phyloP scores from a whole-genome alignment of 2,329 filamentous ascomycete genomes.

The Rasamsonia emersonii region DNA sequence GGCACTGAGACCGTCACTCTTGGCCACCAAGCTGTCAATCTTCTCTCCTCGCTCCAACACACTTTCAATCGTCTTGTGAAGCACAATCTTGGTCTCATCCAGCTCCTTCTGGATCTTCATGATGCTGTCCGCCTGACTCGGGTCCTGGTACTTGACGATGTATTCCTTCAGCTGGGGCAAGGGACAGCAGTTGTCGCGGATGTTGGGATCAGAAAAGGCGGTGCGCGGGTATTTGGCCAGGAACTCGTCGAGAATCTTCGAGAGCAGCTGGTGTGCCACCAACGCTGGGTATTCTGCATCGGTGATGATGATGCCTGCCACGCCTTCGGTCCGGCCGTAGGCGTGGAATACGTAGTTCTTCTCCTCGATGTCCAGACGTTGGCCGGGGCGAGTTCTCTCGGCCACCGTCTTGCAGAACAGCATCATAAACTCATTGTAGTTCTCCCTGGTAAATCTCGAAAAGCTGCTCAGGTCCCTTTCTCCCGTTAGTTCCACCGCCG shows the following conservation, averaged over 20 bases:
- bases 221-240: conserved; percentile 64
- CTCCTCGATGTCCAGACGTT: conserved; percentile 71
- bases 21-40: conserved; percentile 86
- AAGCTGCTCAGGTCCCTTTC: conserved; percentile 72
- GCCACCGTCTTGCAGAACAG: conserved; percentile 82
- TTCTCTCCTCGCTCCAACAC: conserved; percentile 83
- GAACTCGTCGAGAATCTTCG: conserved; percentile 84
- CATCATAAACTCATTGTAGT: conserved; percentile 38
- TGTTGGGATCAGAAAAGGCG: conserved; percentile 50
- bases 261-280: conserved; percentile 77
- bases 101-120: conserved; percentile 94
- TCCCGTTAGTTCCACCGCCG: conserved; percentile 64
- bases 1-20: conserved; percentile 81
- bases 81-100: conserved; percentile 92
- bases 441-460: conserved; percentile 68
- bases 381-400: conserved; percentile 70
- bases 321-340: conserved; percentile 61
- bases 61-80: conserved; percentile 79
- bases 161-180: conserved; percentile 76
- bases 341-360: conserved; percentile 58
- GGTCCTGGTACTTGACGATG: conserved; percentile 72
- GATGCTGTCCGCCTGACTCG: conserved; percentile 81
- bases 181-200: conserved; percentile 41
- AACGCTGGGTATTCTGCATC: conserved; percentile 67
- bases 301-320: conserved; percentile 69